These are phyloP conservation scores for Neohortaea acidophila DNA, from an alignment of 495 filamentous ascomycete species.

Conservation along the genomic window DNA sequence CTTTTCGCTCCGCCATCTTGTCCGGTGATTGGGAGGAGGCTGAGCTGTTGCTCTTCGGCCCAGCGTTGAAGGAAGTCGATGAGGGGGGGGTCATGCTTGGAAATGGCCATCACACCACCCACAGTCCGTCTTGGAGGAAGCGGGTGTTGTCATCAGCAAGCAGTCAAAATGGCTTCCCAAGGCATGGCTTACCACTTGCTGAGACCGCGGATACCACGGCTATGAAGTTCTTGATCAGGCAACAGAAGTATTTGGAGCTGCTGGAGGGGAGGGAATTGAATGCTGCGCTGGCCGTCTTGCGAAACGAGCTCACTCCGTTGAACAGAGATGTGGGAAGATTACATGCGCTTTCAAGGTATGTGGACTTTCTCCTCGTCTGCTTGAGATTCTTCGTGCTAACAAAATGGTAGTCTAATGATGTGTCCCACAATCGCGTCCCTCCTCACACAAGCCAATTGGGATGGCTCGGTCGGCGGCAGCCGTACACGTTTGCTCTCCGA, in stretches of 20 bases:
- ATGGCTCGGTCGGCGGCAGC: conserved; percentile 68
- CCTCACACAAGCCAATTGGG: conserved; percentile 70
- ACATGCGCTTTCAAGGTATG: conserved; percentile 69
- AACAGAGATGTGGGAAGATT: conserved; percentile 61
- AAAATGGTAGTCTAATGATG: conserved; percentile 56
- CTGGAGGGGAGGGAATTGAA: conserved; percentile 60
- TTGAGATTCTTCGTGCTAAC: conserved; percentile 3
- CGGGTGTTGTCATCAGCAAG: conserved; percentile 2
- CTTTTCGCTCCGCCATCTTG: conserved; percentile 68
- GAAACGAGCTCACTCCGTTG: conserved; percentile 75
- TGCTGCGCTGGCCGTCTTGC: conserved; percentile 62
- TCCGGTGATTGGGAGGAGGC: conserved; percentile 73
- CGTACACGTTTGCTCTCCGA: conserved; percentile 61
- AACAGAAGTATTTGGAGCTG: conserved; percentile 91
- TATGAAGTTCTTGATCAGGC: conserved; percentile 65
- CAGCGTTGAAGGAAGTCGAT: conserved; percentile 19
- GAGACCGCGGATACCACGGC: conserved; percentile 43
- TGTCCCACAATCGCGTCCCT: conserved; percentile 65
- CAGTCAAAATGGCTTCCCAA: conserved; percentile 26
- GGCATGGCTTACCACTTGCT: conserved; percentile 33
- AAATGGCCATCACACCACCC: conserved; percentile 16
- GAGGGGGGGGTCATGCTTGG: conserved; percentile 22
- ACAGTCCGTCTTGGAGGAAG: conserved; percentile 7
- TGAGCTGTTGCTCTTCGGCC: conserved; percentile 61
- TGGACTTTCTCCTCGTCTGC: neutral